A percentile compares a stretch with the other conserved stretches of the same genome.
Evolutionary conservation across 805 yeast species (phyloP).

Genomic region (Schwanniomyces yamadae): DNA sequence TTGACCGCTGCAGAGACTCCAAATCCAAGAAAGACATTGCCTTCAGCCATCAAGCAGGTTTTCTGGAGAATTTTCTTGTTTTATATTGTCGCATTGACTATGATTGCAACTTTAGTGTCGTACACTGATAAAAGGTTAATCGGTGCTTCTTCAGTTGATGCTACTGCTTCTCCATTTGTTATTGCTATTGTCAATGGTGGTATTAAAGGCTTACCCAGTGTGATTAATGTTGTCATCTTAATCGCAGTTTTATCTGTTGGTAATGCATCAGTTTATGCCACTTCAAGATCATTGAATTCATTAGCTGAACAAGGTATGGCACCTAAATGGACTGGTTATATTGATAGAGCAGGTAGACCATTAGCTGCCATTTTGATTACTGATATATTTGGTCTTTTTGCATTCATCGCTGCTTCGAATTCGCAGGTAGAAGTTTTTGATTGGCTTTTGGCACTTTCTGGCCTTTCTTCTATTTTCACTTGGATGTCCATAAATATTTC

Average conservation of each 20-base stretch:
- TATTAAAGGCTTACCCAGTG: conserved; percentile 20
- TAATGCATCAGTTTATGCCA: conserved; percentile 18
- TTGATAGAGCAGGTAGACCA: conserved; percentile 16
- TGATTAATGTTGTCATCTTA: conserved; percentile 10
- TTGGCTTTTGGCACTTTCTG: conserved; percentile 15
- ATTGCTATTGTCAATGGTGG: conserved; percentile 28
- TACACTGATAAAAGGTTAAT: conserved; percentile 13
- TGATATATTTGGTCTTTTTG: conserved; percentile 27
- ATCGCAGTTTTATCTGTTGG: conserved; percentile 14
- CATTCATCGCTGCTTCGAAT: conserved; percentile 53
- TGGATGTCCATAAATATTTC: conserved; percentile 16
- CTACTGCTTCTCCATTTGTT: conserved; percentile 27
- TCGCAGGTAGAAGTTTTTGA: conserved; percentile 13
- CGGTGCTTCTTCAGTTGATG: conserved; percentile 6
- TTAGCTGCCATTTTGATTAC: conserved; percentile 11
- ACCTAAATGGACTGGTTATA: conserved; percentile 19
- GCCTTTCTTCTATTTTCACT: conserved; percentile 16
- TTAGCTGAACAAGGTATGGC: conserved; percentile 19
- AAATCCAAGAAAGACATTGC: conserved; percentile 24
- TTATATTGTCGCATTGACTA: conserved; percentile 18
- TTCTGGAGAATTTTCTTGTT: conserved; percentile 22
- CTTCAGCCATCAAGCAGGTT: conserved; percentile 22
- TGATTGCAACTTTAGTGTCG: conserved; percentile 20
- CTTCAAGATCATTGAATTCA: conserved; percentile 19
- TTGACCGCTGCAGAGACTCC: conserved; percentile 14